Base-by-base conservation (phyloP, 2,329 filamentous ascomycete species). In the Cercospora nicotianae region DNA sequence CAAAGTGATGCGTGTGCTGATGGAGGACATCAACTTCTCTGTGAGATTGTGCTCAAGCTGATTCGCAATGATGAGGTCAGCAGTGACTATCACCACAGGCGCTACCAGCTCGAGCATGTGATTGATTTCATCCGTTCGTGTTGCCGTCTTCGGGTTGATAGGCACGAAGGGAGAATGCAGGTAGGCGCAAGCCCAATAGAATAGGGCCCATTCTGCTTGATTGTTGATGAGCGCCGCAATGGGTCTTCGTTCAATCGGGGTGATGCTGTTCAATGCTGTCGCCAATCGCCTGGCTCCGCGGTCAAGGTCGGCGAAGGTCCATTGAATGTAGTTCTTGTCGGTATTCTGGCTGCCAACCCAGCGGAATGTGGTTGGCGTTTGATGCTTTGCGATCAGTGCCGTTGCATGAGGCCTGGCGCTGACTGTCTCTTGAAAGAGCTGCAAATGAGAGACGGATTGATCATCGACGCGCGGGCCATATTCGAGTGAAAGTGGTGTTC, bases 131-230 rank as follows among this genome's bases (percentile, higher is more conserved):
- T 74, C 73, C 23, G 68, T 71, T 66, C 76, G 69, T 23, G 69
- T 73, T 12, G 73, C 76, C 51, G 70, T 72, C 65, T 76, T 75
- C 5, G 75, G 75, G 59, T 77, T 77, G 68, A 77, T 77, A 0
- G 75, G 75, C 8, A 77, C 75, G 58, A 77, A 70, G 8, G 75
- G 75, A 57, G 75, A 73, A 63, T 77, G 75, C 23, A 77, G 72
- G 68, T 77, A 77, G 23, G 76, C 75, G 36, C 75, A 72, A 4
- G 76, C 75, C 74, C 74, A 77, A 66, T 75, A 76, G 53, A 77
- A 71, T 13, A 77, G 70, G 18, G 74, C 75, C 76, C 76, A 77
- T 75, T 77, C 76, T 70, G 74, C 76, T 64, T 76, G 74, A 33
- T 75, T 77, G 68, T 75, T 75, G 70, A 77, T 71, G 57, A 77